Percentiles rank a stretch among this genome's conserved stretches.
Evolutionary conservation across 768 basidiomycete genomes (phyloP).

Genomic region (Boletus subparvulus): DNA sequence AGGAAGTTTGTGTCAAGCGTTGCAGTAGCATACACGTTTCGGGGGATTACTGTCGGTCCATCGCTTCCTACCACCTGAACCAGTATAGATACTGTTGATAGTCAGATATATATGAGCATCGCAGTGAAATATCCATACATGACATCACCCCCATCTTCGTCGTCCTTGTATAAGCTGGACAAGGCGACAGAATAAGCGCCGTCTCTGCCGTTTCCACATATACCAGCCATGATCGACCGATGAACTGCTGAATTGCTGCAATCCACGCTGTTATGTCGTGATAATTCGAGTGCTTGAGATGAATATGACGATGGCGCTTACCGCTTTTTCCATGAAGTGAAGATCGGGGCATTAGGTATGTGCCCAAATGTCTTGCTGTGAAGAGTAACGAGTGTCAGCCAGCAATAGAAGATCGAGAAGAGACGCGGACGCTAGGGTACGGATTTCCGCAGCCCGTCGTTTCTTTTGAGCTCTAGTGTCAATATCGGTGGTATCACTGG

Average conservation of each 20-base stretch:
- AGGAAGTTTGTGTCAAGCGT: background rate
- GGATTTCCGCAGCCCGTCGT: background rate
- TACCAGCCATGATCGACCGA: conserved; percentile 13
- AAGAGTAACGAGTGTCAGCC: background rate
- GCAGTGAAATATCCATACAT: conserved; percentile 16
- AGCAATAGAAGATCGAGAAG: background rate
- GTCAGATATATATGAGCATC: background rate
- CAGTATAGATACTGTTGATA: conserved; percentile 28
- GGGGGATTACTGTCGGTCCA: conserved; percentile 9
- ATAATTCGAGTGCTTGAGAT: background rate
- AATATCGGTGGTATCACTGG: background rate
- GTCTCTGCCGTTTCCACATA: conserved; percentile 9
- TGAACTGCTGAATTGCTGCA: conserved; percentile 23
- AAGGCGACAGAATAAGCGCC: conserved; percentile 23
- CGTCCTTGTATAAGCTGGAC: conserved; percentile 22
- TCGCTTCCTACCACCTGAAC: conserved; percentile 21
- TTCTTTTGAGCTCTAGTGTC: background rate
- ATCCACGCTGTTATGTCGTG: background rate
- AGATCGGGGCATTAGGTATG: conserved; percentile 25
- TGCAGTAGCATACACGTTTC: conserved; percentile 21
- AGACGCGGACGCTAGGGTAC: background rate
- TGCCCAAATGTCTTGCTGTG: conserved; percentile 23
- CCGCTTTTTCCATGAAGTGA: conserved; percentile 21
- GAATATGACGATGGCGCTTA: conserved; percentile 1
- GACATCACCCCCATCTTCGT: conserved; percentile 26